Base-by-base conservation (phyloP, 1,284 basidiomycete genomes). In the Porodaedalea pini region DNA sequence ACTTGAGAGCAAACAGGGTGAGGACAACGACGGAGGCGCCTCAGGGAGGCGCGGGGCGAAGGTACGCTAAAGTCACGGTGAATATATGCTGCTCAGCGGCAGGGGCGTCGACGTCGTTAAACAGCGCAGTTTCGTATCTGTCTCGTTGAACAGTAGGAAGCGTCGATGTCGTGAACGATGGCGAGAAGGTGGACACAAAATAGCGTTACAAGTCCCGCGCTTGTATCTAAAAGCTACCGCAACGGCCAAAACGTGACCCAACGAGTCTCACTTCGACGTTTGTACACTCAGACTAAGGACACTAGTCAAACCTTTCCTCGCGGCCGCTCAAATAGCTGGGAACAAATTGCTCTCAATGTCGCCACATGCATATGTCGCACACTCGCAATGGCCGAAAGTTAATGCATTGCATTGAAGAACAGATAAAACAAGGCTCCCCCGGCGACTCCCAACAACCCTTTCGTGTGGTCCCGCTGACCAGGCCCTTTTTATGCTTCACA, bases 141-240 rank as follows among this genome's bases (percentile, higher is more conserved):
- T 11, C 6, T 29, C 13, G 45, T 27, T 11, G 45, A 31, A 29
- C 15, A 17, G 11, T 15, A 36, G 40, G 23, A 21, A 7, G 19
- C 37, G 51, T 52, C 15, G 44, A 45, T 25, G 54, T 17, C 36
- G 54, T 37, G 11, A 15, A 48, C 32, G 37, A 49, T 49, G 44
- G 44, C 21, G 49, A 37, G 19, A 21, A 2, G 40, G 19, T 21
- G 13, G 15, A 25, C 25, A 31, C 25, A 29, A 47, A 31, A 29
- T 31, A 40, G 36, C 15, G 51, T n/a, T 47, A 47, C 25, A 13
- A n/a, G 25, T 31, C 45, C 45, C 45, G 45, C 45, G 45, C n/a
- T n/a, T n/a, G n/a, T n/a, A n/a, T 47, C 45, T 27, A 23, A 11
- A 11, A 17, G 8, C 44, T 25, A 47, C 15, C 44, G 19, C 40